Percentiles rank a stretch among this genome's conserved stretches.
Conservation (phyloP, 257 asterid species). For the Misopates orontium region DNA sequence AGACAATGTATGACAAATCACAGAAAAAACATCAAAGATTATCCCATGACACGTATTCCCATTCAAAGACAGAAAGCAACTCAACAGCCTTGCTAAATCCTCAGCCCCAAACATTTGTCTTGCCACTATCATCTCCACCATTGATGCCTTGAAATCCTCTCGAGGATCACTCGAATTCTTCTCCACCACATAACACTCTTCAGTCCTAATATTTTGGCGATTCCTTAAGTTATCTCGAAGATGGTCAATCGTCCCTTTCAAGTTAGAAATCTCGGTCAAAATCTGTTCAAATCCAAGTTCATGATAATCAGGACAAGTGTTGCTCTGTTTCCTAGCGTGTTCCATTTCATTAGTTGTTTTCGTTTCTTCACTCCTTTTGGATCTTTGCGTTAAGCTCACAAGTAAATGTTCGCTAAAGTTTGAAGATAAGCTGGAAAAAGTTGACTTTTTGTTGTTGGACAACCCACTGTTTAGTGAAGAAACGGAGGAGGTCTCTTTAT, state of each 20-base stretch:
- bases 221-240: background rate
- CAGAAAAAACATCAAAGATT: slow-evolving; percentile 46
- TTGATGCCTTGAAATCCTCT: slow-evolving; percentile 50
- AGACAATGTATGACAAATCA: no score
- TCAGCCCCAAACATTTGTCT: slow-evolving; percentile 43
- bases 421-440: no score
- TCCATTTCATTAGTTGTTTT: background rate
- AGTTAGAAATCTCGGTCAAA: slow-evolving; percentile 2
- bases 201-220: slow-evolving; percentile 7
- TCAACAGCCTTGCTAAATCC: slow-evolving; percentile 43
- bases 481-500: no score
- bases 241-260: background rate
- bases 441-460: no score
- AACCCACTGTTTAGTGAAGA: no score
- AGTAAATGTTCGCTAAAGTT: no score
- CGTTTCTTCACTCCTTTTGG: no score
- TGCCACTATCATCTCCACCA: slow-evolving; percentile 58
- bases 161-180: slow-evolving; percentile 48
- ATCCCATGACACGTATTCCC: slow-evolving; percentile 35
- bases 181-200: slow-evolving; percentile 44
- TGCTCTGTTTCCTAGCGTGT: background rate
- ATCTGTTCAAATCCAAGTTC: slow-evolving; percentile 13
- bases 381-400: no score
- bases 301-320: background rate
- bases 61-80: slow-evolving; percentile 44